These are phyloP conservation scores for Xeromyces bisporus DNA, from an alignment of 495 filamentous ascomycete genomes.

Conservation along the genomic window DNA sequence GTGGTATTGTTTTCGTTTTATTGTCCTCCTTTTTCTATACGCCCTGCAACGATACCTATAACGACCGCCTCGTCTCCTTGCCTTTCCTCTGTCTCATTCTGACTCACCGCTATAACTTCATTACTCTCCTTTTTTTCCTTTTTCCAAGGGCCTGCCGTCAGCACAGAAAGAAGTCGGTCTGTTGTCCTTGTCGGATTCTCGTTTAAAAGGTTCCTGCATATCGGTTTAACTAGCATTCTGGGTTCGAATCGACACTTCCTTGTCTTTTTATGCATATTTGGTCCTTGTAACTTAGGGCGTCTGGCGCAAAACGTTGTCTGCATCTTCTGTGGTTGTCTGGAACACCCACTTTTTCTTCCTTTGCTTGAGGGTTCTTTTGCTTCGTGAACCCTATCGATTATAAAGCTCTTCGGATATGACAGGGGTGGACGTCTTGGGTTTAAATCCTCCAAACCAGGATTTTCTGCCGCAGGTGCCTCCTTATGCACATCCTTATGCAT, in stretches of 20 bases:
- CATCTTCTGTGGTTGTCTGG: conserved; percentile 4
- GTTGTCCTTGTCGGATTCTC: conserved; percentile 28
- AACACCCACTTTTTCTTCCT: conserved; percentile 4
- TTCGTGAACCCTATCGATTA: conserved; percentile 6
- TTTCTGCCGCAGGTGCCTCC: conserved; percentile 17
- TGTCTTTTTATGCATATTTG: conserved; percentile 8
- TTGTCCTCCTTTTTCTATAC: conserved; percentile 2
- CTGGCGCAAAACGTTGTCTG: conserved; percentile 1
- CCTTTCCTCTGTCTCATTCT: conserved; percentile 1
- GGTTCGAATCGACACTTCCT: conserved; percentile 16
- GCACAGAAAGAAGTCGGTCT: too few species aligned
- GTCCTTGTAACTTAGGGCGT: conserved; percentile 2
- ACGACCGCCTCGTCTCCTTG: too few species aligned
- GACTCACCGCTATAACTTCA: too few species aligned
- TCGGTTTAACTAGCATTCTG: conserved; percentile 27
- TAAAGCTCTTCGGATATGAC: conserved; percentile 24
- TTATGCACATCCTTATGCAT: conserved; percentile 42
- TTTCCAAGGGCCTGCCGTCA: conserved; percentile 30
- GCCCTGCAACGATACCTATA: too few species aligned
- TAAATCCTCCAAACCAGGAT: conserved; percentile 26
- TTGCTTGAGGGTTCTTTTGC: conserved; percentile 3
- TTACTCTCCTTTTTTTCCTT: too few species aligned
- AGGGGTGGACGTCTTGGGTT: conserved; percentile 33
- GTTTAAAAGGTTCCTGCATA: conserved; percentile 31
- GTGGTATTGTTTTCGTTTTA: conserved; percentile 5